These are phyloP conservation scores for Aspergillus egyptiacus DNA, from an alignment of 495 filamentous ascomycete genomes.

Conservation along the genomic window DNA sequence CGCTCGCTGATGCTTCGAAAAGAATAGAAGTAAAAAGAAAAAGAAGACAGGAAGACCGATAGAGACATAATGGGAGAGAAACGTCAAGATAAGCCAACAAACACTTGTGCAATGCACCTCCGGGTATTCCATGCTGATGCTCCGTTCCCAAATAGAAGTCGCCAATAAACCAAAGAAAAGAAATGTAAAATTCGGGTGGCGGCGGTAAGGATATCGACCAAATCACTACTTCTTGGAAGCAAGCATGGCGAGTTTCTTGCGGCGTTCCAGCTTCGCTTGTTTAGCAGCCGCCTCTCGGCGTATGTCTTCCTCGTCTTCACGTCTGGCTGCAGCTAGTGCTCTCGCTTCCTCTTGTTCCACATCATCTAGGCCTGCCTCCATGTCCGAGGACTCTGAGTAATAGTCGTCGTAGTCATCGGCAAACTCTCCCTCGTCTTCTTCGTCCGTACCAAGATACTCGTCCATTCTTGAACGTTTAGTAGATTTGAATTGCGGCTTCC, in stretches of 20 bases:
- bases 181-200: conserved; percentile 12
- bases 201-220: neutral
- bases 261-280: conserved; percentile 51
- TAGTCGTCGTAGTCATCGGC: conserved; percentile 47
- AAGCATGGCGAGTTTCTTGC: conserved; percentile 43
- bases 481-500: conserved; percentile 25
- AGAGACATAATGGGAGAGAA: neutral
- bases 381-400: conserved; percentile 56
- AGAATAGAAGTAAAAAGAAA: conserved; percentile 12
- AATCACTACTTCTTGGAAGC: conserved; percentile 30
- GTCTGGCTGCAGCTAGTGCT: conserved; percentile 44
- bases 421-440: conserved; percentile 43
- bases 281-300: conserved; percentile 48
- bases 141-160: conserved; percentile 14
- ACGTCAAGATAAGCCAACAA: conserved; percentile 7
- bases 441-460: conserved; percentile 46
- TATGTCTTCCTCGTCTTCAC: conserved; percentile 56
- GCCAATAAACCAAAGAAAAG: neutral
- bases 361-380: conserved; percentile 59
- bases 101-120: conserved; percentile 23
- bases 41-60: conserved; percentile 11
- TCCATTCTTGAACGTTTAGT: conserved; percentile 32
- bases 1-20: conserved; percentile 32
- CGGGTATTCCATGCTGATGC: conserved; percentile 27
- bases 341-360: conserved; percentile 52